phyloP scores from a whole-genome alignment of 2,329 filamentous ascomycete species.

The Blastomyces emzantsi region DNA sequence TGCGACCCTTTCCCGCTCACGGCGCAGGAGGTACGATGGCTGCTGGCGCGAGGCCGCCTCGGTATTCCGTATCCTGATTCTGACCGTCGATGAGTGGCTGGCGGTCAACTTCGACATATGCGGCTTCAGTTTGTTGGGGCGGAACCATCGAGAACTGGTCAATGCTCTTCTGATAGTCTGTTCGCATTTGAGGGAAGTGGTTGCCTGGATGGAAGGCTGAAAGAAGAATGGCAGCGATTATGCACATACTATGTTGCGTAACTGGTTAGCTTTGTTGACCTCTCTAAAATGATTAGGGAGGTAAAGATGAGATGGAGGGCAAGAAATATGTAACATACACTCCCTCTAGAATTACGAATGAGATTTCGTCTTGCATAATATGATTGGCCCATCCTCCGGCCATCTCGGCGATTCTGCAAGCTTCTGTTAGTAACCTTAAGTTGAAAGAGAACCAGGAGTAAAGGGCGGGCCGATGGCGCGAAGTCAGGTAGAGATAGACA shows the following conservation, averaged over 20 bases:
- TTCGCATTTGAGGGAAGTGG: slow-evolving; percentile 41
- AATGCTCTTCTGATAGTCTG: background rate
- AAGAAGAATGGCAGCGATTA: slow-evolving; percentile 43
- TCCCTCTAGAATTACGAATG: slow-evolving; percentile 47
- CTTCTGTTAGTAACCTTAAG: background rate
- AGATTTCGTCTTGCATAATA: slow-evolving; percentile 42
- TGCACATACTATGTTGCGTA: slow-evolving; percentile 30
- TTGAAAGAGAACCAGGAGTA: background rate
- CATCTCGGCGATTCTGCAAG: slow-evolving; percentile 38
- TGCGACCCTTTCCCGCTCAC: background rate
- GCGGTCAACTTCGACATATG: background rate
- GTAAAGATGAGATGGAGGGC: background rate
- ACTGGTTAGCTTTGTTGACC: background rate
- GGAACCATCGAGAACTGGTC: background rate
- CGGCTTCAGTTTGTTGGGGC: background rate
- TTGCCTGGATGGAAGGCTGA: slow-evolving; percentile 48
- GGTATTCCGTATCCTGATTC: background rate
- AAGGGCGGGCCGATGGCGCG: background rate
- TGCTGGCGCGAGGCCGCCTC: background rate
- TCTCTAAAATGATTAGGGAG: background rate
- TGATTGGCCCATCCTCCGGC: slow-evolving; percentile 39
- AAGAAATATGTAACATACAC: slow-evolving; percentile 28
- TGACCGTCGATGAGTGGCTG: background rate
- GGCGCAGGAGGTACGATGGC: background rate
- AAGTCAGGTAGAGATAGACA: background rate